Evolutionary conservation across 2,329 filamentous ascomycete genomes (phyloP).

Genomic region (Sporothrix variecibatus): DNA sequence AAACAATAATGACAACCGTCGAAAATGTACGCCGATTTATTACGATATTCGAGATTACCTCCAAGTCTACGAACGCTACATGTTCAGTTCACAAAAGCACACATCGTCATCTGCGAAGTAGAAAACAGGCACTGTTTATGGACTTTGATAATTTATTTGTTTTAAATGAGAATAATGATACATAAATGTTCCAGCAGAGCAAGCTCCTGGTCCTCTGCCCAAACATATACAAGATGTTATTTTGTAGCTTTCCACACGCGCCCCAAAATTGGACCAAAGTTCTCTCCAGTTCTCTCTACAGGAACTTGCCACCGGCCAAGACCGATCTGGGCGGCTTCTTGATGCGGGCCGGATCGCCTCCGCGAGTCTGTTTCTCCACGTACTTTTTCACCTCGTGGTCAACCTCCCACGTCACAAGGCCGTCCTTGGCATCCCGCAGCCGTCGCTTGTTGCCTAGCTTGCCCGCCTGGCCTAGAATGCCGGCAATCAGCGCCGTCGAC

Average conservation of each 20-base stretch:
- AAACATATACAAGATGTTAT: background rate
- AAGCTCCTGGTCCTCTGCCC: background rate
- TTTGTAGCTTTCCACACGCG: background rate
- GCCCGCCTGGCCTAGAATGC: constrained; percentile 81
- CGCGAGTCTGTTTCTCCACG: background rate
- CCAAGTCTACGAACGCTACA: too few species aligned
- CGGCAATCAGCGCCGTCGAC: constrained; percentile 77
- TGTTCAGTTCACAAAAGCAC: background rate
- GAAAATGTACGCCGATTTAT: too few species aligned
- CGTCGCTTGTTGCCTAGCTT: constrained; percentile 72
- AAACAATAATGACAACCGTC: background rate
- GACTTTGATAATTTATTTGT: background rate
- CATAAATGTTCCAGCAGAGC: background rate
- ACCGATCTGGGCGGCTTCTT: background rate
- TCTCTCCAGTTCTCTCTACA: background rate
- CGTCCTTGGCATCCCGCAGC: constrained; percentile 61
- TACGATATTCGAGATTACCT: too few species aligned
- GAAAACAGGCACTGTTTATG: background rate
- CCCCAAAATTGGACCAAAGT: background rate
- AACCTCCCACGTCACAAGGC: constrained; percentile 63
- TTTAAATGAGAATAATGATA: constrained; percentile 6
- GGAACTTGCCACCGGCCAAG: background rate
- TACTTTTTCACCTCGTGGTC: background rate
- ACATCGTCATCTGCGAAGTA: too few species aligned
- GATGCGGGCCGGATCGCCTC: background rate